A percentile compares a stretch with the other conserved stretches of the same genome.
These are phyloP conservation scores for Lunularia cruciata DNA, from an alignment of 225 moss, liverwort and hornwort species.

Conservation along the genomic window DNA sequence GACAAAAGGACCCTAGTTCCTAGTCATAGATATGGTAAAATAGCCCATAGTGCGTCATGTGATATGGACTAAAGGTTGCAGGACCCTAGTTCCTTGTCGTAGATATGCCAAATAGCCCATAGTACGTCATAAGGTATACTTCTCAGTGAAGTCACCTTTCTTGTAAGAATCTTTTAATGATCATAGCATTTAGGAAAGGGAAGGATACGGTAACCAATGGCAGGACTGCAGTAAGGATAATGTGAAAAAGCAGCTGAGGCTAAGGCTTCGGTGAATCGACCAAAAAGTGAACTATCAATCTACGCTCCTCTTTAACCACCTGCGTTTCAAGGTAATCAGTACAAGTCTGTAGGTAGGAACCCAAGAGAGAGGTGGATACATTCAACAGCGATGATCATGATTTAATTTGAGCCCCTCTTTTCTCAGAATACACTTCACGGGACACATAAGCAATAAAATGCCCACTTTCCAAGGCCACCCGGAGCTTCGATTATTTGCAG, in stretches of 20 bases:
- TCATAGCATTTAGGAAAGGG: no score
- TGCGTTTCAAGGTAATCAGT: slow-evolving; percentile 1
- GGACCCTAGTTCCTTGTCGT: no score
- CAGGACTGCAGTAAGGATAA: slow-evolving; percentile 37
- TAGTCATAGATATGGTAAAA: no score
- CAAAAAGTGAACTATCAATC: slow-evolving; percentile 44
- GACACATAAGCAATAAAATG: slow-evolving; percentile 45
- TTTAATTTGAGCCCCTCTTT: slow-evolving; percentile 33
- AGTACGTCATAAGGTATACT: no score
- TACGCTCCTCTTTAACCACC: slow-evolving; percentile 47
- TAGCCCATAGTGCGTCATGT: no score
- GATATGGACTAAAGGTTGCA: no score
- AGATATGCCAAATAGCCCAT: no score
- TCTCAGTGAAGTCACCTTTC: no score
- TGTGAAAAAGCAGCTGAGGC: slow-evolving; percentile 35
- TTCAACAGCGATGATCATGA: not conserved
- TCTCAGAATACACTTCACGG: slow-evolving; percentile 42
- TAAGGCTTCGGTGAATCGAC: slow-evolving; percentile 37
- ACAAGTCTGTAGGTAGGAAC: not conserved
- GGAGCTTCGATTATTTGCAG: slow-evolving; percentile 41
- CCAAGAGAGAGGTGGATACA: not conserved
- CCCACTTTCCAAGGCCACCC: slow-evolving; percentile 49
- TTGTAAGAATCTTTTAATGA: no score
- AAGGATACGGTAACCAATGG: slow-evolving; percentile 48
- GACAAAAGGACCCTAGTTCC: no score